Percentiles rank a stretch among this genome's conserved stretches.
Conservation (phyloP, 176 grass and related monocot species). For the Triticum turgidum region DNA sequence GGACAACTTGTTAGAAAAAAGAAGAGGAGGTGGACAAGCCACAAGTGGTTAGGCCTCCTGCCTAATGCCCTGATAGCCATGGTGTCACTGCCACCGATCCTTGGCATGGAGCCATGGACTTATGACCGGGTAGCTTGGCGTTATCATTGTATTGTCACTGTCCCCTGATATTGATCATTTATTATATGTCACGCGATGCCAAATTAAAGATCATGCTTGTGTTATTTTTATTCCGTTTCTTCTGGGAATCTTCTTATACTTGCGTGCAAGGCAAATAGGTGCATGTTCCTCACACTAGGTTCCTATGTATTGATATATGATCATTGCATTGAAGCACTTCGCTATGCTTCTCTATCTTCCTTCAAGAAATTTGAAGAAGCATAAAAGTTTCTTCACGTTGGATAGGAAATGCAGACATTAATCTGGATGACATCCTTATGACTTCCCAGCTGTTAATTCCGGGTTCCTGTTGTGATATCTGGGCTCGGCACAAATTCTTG, state of each 20-base stretch:
- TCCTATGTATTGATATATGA: not conserved
- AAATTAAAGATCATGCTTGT: not conserved
- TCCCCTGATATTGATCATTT: not conserved
- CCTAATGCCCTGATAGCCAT: slow-evolving; percentile 7
- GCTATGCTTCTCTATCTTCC: not conserved
- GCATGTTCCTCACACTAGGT: not conserved
- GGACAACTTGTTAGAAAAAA: not conserved
- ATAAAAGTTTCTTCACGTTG: not conserved
- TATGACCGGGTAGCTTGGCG: not conserved
- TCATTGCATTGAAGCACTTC: not conserved
- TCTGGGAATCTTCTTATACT: not conserved
- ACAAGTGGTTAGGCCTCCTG: not conserved
- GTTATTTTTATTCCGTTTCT: not conserved
- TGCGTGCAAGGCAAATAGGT: not conserved
- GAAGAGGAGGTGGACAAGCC: not conserved
- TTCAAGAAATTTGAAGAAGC: not conserved
- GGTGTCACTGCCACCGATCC: not conserved
- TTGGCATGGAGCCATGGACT: not conserved
- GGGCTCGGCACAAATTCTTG: too few species aligned
- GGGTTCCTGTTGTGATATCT: too few species aligned
- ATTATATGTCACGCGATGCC: not conserved
- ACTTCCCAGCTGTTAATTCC: too few species aligned
- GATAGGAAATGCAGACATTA: not conserved
- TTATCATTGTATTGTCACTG: not conserved
- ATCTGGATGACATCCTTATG: too few species aligned